Base-by-base conservation (phyloP, 2,329 filamentous ascomycete genomes). In the Blumeria graminis region DNA sequence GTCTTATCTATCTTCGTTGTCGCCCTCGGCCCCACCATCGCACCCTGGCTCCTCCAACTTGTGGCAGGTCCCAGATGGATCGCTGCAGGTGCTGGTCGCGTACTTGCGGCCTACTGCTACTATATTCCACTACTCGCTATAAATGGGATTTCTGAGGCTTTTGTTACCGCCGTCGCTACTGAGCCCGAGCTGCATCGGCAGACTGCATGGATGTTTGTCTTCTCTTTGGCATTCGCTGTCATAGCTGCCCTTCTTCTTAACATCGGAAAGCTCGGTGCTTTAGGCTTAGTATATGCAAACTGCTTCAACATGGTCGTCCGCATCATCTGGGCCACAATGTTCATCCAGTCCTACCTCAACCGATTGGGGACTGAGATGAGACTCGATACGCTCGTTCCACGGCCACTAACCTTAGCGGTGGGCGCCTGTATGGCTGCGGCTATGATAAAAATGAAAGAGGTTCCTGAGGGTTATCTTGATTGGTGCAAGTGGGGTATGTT, bases 101-200 rank as follows among this genome's bases (percentile, higher is more conserved):
- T 92, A 3, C 74, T 98, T 6, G 80, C 82, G 0, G 76, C 76
- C 0, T 98, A 95, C 69, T 89, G 86, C 70, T 88, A 87, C 68
- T 96, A 94, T 70, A 86, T 98, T 58, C 92, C 92, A 0, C 80
- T 96, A 32, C 76, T 96, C 3, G 92, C 90, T 3, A 71, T 94
- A 63, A 98, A 98, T 65, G 92, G 92, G 55, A 78, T 96, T 22
- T 80, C 84, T 1, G 92, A 98, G 69, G 86, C 88, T 0, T 96
- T 98, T 63, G 89, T 96, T 14, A 82, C 89, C 0, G 87, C 86
- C 1, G 86, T 93, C 0, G 89, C 90, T 0, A 82, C 77, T 0
- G 76, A 86, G 60, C 69, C 74, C 3, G 76, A 96, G 61, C 77
- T 98, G 3, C 80, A 86, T 60, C 69, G 67, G 3, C 92, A 98